Percentiles rank a stretch among this genome's conserved stretches.
phyloP scores from a whole-genome alignment of 495 filamentous ascomycete genomes.

The Neurospora sp. region DNA sequence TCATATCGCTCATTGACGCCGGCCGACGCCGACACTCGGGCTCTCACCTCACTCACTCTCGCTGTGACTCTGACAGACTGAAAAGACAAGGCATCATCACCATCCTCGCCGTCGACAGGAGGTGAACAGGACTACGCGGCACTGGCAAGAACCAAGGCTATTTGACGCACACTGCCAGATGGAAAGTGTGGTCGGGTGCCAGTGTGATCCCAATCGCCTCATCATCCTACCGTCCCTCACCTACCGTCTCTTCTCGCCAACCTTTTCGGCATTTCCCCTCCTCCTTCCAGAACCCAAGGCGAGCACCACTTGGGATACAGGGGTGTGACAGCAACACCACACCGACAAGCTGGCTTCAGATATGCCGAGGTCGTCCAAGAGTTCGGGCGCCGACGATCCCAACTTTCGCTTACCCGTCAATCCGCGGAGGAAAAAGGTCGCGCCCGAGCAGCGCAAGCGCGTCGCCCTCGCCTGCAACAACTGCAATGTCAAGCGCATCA shows the following conservation, averaged over 20 bases:
- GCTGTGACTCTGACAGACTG: neutral
- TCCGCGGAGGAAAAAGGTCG: slow-evolving; percentile 26
- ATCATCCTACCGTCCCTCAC: neutral
- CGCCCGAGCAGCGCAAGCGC: slow-evolving; percentile 25
- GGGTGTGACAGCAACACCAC: neutral
- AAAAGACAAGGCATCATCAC: neutral
- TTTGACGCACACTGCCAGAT: slow-evolving; percentile 1
- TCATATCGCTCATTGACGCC: neutral
- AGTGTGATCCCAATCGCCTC: slow-evolving; percentile 1
- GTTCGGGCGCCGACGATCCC: neutral
- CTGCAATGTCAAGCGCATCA: slow-evolving; percentile 36
- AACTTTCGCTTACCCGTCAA: slow-evolving; percentile 26
- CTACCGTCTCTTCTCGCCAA: neutral
- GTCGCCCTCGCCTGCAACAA: slow-evolving; percentile 32
- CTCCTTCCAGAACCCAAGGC: neutral
- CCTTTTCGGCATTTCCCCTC: neutral
- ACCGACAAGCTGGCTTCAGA: neutral
- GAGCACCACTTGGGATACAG: neutral
- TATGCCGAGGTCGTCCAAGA: slow-evolving; percentile 15
- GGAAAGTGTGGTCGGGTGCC: neutral
- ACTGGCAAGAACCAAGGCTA: neutral
- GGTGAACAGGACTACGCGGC: neutral
- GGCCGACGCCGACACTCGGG: neutral
- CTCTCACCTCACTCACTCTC: neutral
- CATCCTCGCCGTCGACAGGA: neutral